A percentile compares a stretch with the other conserved stretches of the same genome.
Evolutionary conservation across 805 yeast genomes (phyloP).

Genomic region (Teunomyces funiuensis): DNA sequence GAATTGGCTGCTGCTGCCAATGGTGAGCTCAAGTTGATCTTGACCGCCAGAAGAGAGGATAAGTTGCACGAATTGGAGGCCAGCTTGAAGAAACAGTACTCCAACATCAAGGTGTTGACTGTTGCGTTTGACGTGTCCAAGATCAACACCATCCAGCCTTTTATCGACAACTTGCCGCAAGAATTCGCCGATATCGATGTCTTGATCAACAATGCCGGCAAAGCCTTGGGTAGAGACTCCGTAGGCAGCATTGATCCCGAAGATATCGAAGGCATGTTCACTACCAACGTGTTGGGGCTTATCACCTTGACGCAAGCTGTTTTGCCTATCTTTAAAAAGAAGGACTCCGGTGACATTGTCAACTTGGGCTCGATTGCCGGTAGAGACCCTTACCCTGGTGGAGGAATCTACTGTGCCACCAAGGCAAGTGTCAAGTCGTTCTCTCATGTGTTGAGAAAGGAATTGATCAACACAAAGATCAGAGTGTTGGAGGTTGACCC

Average conservation of each 20-base stretch:
- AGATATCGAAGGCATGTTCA: conserved; percentile 74
- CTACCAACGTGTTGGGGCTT: conserved; percentile 85
- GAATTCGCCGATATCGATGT: conserved; percentile 66
- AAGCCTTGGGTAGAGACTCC: conserved; percentile 74
- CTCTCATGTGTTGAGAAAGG: conserved; percentile 71
- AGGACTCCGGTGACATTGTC: conserved; percentile 71
- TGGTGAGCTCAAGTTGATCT: conserved; percentile 67
- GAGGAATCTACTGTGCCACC: conserved; percentile 74
- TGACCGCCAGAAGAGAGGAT: conserved; percentile 77
- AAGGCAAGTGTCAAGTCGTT: conserved; percentile 73
- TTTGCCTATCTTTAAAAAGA: conserved; percentile 65
- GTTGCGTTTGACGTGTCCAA: conserved; percentile 47
- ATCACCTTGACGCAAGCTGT: conserved; percentile 81
- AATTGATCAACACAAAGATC: conserved; percentile 65
- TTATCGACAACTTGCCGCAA: conserved; percentile 53
- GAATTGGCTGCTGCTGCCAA: conserved; percentile 78
- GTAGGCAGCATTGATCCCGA: conserved; percentile 65
- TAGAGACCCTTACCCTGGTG: conserved; percentile 76
- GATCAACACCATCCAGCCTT: conserved; percentile 44
- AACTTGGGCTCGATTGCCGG: conserved; percentile 80
- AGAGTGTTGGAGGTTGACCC: conserved; percentile 76
- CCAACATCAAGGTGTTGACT: conserved; percentile 57
- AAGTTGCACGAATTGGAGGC: conserved; percentile 51
- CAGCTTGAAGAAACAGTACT: conserved; percentile 48
- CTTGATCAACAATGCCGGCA: conserved; percentile 70